Conservation (phyloP, 768 basidiomycete species). For the Tricholoma flavovirens region DNA sequence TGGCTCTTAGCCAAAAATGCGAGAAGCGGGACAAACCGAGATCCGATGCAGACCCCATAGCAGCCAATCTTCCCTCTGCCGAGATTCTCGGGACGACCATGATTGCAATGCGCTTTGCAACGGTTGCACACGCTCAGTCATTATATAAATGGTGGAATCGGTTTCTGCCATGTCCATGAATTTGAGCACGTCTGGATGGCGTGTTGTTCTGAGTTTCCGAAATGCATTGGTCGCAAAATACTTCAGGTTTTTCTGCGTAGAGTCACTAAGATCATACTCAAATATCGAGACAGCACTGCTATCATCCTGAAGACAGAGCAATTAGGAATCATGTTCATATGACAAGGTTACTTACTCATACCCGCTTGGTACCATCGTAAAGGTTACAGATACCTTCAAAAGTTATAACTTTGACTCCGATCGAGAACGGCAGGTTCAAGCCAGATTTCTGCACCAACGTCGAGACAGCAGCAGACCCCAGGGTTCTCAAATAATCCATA, state of each 20-base stretch:
- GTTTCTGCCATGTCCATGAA: constrained; percentile 93
- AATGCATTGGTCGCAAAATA: constrained; percentile 85
- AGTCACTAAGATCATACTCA: constrained; percentile 76
- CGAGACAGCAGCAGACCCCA: constrained; percentile 84
- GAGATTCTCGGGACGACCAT: constrained; percentile 56
- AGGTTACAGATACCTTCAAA: constrained; percentile 78
- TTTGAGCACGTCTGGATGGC: constrained; percentile 95
- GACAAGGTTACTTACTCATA: constrained; percentile 26
- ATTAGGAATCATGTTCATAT: constrained; percentile 4
- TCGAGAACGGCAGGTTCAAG: constrained; percentile 79
- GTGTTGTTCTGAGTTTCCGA: constrained; percentile 81
- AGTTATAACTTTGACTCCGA: constrained; percentile 66
- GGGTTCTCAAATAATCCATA: constrained; percentile 81
- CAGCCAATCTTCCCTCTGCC: constrained; percentile 80
- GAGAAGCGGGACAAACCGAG: constrained; percentile 48
- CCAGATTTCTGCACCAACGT: constrained; percentile 92
- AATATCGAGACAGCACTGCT: constrained; percentile 82
- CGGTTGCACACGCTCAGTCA: constrained; percentile 90
- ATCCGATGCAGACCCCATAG: constrained; percentile 92
- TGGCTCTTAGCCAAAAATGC: not conserved
- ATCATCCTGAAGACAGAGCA: constrained; percentile 65
- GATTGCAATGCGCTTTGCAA: constrained; percentile 55
- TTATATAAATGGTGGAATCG: constrained; percentile 81
- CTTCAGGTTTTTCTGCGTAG: constrained; percentile 50
- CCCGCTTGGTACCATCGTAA: constrained; percentile 86